Conservation (phyloP, 2,329 filamentous ascomycete species). For the Colletotrichum eremochloae region DNA sequence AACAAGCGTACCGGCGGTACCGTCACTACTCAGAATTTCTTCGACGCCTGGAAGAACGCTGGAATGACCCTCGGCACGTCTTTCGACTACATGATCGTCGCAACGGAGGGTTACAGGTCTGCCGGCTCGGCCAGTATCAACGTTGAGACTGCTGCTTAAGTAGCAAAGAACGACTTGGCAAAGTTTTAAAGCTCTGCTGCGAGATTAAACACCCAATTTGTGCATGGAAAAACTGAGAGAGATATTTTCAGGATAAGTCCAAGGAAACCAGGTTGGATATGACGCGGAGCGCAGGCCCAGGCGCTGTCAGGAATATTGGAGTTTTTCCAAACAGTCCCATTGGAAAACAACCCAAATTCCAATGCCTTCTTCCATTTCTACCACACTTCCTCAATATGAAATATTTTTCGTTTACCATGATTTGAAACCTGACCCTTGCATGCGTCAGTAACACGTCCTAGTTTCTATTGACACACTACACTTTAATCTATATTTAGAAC, state of each 20-base stretch:
- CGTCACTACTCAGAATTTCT: slow-evolving; percentile 64
- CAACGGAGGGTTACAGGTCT: slow-evolving; percentile 67
- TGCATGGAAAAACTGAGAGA: background rate
- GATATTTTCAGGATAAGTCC: background rate
- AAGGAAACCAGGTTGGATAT: background rate
- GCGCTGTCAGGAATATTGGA: background rate
- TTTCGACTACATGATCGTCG: slow-evolving; percentile 66
- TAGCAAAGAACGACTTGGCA: background rate
- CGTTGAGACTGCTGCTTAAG: slow-evolving; percentile 49
- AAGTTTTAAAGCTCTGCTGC: fast-evolving
- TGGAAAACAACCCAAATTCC: too few relatives aligned
- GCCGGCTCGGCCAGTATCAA: slow-evolving; percentile 62
- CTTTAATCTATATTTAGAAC: too few relatives aligned
- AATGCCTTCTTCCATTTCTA: too few relatives aligned
- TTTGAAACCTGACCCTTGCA: too few relatives aligned
- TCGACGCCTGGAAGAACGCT: slow-evolving; percentile 64
- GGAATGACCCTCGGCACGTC: slow-evolving; percentile 63
- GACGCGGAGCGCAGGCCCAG: slow-evolving; percentile 4
- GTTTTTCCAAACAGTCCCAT: too few relatives aligned
- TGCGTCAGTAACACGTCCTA: too few relatives aligned
- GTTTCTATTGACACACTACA: too few relatives aligned
- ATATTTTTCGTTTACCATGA: too few relatives aligned
- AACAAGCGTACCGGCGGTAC: slow-evolving; percentile 64
- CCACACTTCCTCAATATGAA: too few relatives aligned
- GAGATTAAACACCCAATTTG: background rate